Base-by-base conservation (phyloP, 2,329 filamentous ascomycete species). In the Scorias spongiosa region DNA sequence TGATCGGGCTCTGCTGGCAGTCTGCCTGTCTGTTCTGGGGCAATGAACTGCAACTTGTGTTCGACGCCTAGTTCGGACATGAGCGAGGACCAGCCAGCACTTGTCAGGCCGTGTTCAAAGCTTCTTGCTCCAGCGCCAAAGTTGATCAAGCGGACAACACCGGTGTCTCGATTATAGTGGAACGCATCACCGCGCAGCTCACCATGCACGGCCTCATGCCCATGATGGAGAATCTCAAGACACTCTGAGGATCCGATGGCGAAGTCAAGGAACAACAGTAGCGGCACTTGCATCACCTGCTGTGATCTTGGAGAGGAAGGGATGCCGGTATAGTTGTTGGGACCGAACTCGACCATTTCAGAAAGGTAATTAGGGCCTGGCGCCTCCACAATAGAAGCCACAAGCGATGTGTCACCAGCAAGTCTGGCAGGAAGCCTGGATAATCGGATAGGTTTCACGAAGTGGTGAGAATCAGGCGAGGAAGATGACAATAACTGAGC, bases 121-220 rank as follows among this genome's bases (percentile, higher is more conserved):
- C 86, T 84, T 43, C 86, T 74, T 39, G 87, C 71, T 2, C 89
- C 89, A 10, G 85, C 89, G 10, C 89, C 89, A 58, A 93, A 87
- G 44, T 85, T 86, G 49, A 85, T 75, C 49, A 94, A 71, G 57
- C 82, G 85, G 49, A 95, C 86, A 44, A 71, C 68, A 44, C 78
- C 77, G 1, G 75, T 76, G 39, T 86, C 76, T 11, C 68, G 59
- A 53, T 84, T 83, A 67, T 84, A 93, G 58, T 95, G 86, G 56
- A 95, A 95, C 1, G 87, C 83, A 62, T 96, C 89, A 5, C 80
- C 84, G 26, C 89, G 76, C 42, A 96, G 80, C 63, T 96, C 89
- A 39, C 89, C 89, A 54, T 95, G 89, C 1, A 94, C 81, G 45
- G 87, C 78, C 47, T 84, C 81, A 46, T 89, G 76, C 8, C 83